These are phyloP conservation scores for Ophiostoma perfectum DNA, from an alignment of 2,329 filamentous ascomycete genomes.

Conservation along the genomic window DNA sequence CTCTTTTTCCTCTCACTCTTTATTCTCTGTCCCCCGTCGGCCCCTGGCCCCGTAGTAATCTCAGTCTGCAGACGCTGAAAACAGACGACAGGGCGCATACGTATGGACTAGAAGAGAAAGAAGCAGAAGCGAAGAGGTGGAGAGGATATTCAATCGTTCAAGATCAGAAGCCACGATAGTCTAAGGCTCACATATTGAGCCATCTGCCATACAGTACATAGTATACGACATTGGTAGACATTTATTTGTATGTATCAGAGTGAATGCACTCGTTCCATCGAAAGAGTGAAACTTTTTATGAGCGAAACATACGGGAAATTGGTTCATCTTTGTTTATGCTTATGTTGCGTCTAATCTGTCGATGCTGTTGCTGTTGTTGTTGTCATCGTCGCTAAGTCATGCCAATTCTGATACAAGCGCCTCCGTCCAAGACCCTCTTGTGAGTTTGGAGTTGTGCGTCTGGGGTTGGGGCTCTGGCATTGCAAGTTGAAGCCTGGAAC, in stretches of 20 bases:
- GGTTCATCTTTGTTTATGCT: neutral
- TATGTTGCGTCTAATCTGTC: neutral
- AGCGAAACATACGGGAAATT: neutral
- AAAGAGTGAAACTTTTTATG: neutral
- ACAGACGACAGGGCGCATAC: neutral
- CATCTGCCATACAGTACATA: no score
- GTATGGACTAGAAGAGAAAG: no score
- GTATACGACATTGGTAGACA: no score
- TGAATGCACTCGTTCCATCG: neutral
- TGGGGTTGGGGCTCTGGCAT: constrained; percentile 6
- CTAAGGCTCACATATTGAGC: no score
- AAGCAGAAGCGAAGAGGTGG: no score
- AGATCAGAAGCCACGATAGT: no score
- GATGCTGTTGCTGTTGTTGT: no score
- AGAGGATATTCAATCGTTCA: no score
- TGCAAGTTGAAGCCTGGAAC: neutral
- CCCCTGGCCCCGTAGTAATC: neutral
- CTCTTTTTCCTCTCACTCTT: no score
- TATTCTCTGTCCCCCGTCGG: neutral
- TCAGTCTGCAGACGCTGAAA: neutral
- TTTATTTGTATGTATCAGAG: neutral
- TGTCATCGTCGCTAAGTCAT: neutral
- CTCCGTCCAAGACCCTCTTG: neutral
- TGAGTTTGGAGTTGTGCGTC: neutral
- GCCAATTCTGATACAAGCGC: neutral